Conservation (phyloP, 257 asterid species). For the Solanum phureja region DNA sequence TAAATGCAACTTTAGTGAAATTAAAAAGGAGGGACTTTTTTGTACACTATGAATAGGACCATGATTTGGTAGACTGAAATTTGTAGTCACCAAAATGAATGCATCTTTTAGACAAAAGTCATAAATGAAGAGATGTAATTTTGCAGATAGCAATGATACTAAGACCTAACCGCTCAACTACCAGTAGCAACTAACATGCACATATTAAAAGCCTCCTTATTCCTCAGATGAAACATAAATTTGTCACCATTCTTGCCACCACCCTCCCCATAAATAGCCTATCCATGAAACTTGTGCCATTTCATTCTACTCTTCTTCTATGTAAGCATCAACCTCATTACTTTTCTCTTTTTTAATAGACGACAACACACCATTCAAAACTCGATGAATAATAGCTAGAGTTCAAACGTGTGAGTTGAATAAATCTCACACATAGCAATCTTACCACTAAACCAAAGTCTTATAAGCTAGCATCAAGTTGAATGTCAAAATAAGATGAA, state of each 20-base stretch:
- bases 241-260: neutral
- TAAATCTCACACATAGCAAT: too few species aligned
- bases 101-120: conserved; percentile 11
- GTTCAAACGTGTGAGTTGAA: too few species aligned
- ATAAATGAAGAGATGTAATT: neutral
- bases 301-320: neutral
- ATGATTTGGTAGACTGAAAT: neutral
- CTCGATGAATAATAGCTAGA: neutral
- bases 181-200: conserved; percentile 20
- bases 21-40: too few species aligned
- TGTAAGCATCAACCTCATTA: neutral
- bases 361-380: neutral
- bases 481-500: too few species aligned
- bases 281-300: neutral
- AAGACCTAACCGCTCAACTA: conserved; percentile 29
- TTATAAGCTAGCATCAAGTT: neutral
- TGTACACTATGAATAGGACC: neutral
- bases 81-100: neutral
- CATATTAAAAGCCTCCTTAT: conserved; percentile 14
- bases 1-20: neutral
- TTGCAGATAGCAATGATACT: neutral
- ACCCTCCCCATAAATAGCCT: neutral
- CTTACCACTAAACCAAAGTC: neutral
- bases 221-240: neutral
- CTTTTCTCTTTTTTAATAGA: too few species aligned